Conservation (phyloP, 495 filamentous ascomycete species). For the Aspergillus biplanus region DNA sequence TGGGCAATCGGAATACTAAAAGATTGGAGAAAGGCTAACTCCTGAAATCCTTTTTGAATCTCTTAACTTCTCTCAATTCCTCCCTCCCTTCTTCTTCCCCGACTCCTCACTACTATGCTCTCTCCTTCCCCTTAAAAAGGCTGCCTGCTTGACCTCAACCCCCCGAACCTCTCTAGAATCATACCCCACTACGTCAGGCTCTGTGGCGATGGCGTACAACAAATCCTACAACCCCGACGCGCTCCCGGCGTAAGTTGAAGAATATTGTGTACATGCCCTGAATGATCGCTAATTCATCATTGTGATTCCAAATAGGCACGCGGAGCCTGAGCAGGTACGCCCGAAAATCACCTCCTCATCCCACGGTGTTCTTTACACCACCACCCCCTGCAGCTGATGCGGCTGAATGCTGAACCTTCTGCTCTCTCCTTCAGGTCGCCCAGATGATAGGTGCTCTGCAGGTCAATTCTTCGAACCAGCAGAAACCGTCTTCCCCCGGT, state of each 20-base stretch:
- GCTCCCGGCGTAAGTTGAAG: slow-evolving; percentile 79
- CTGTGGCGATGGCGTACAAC: slow-evolving; percentile 86
- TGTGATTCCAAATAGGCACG: slow-evolving; percentile 63
- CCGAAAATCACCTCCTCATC: not conserved
- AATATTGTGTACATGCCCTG: too few relatives aligned
- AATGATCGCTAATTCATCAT: slow-evolving; percentile 12
- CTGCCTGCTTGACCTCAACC: slow-evolving; percentile 8
- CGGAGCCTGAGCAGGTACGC: slow-evolving; percentile 88
- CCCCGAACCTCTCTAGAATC: slow-evolving; percentile 16
- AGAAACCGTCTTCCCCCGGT: slow-evolving; percentile 35
- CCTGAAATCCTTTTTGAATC: slow-evolving; percentile 14
- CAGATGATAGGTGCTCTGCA: slow-evolving; percentile 56
- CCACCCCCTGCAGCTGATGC: slow-evolving; percentile 13
- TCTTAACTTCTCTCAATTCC: slow-evolving; percentile 16
- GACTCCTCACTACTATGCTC: slow-evolving; percentile 8
- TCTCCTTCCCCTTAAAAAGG: slow-evolving; percentile 5
- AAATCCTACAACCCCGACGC: slow-evolving; percentile 93
- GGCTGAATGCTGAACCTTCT: not conserved
- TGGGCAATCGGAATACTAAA: slow-evolving; percentile 10
- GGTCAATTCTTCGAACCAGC: slow-evolving; percentile 19
- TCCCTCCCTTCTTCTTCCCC: not conserved
- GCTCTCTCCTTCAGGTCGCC: slow-evolving; percentile 46
- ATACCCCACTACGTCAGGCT: slow-evolving; percentile 36
- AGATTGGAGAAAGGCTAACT: slow-evolving; percentile 21
- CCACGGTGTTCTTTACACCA: not conserved